Base-by-base conservation (phyloP, 78 protist genomes). In the Planoprotostelium fungivorum region DNA sequence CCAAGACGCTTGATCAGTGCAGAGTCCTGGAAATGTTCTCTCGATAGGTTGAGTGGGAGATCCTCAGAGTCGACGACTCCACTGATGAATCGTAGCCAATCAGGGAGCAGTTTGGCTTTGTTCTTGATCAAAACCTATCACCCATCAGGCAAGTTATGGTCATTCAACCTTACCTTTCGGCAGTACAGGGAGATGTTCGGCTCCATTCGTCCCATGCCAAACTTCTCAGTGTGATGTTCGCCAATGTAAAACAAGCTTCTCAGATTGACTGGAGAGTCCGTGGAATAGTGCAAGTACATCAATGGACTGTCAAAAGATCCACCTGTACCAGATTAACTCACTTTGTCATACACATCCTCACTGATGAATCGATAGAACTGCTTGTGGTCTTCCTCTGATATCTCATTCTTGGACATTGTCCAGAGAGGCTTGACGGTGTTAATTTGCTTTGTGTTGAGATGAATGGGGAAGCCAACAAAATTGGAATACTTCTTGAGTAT, bases 61-160 rank as follows among this genome's bases (percentile, higher is more conserved):
- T 98, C 99, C 87, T 97, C 98, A 34, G 94, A 88, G 88, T 98
- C 99, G 29, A 97, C 98, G 25, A 95, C 98, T 36, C 98, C 98
- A 16, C 92, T 89, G 37, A 97, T 89, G 84, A 94, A 97, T 34
- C 95, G 86, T 89, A 93, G 86, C 98, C 98, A 98, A 23, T 95
- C 97, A 29, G 99, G 99, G 9, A 98, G 89, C n/a, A 98, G 23
- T 84, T 90, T 39, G 0, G 91, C 83, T 84, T 96, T 94, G 88
- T 85, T 83, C 90, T 97, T 94, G 38, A 97, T 97, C 92, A 97
- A 86, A 1, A 97, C 97, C 73, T 51, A 25, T 51, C 16, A 51
- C 16, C 16, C 16, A 25, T 5, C 16, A 51, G 73, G 16, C 73
- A 51, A 25, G 16, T 51, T 51, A 51, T 51, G 5, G 5, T 16